These are phyloP conservation scores for Ogataea hybrid DNA, from an alignment of 1,139 yeast species.

Conservation along the genomic window DNA sequence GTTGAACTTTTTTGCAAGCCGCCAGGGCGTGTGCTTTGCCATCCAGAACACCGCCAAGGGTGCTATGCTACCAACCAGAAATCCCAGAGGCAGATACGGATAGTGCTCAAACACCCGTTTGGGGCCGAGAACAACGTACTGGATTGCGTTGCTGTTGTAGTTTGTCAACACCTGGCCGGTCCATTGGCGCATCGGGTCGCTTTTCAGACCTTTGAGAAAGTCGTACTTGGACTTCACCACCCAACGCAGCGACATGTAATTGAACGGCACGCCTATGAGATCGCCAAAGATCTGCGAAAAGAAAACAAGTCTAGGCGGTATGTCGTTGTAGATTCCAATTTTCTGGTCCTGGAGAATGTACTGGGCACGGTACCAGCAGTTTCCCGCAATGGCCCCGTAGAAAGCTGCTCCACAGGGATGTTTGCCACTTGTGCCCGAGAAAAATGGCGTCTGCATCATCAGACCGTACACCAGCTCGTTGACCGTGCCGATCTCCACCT, in stretches of 20 bases:
- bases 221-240: constrained; percentile 40
- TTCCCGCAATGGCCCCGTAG: constrained; percentile 51
- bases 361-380: constrained; percentile 55
- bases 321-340: constrained; percentile 47
- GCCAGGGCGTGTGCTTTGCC: constrained; percentile 24
- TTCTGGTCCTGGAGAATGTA: constrained; percentile 47
- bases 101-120: constrained; percentile 40
- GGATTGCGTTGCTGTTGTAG: constrained; percentile 48
- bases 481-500: constrained; percentile 50
- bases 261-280: constrained; percentile 48
- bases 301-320: constrained; percentile 47
- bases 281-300: constrained; percentile 51
- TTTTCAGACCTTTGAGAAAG: constrained; percentile 38
- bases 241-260: constrained; percentile 47
- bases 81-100: constrained; percentile 44
- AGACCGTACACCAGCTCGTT: constrained; percentile 49
- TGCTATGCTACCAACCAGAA: constrained; percentile 39
- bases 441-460: constrained; percentile 36
- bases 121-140: constrained; percentile 51
- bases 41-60: constrained; percentile 38
- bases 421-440: constrained; percentile 13
- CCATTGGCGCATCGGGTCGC: constrained; percentile 52
- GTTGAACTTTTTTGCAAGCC: constrained; percentile 27
- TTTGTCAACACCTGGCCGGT: constrained; percentile 45
- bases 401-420: constrained; percentile 51